Conservation (phyloP, 2,329 filamentous ascomycete genomes). For the Fusarium pseudonygamai region DNA sequence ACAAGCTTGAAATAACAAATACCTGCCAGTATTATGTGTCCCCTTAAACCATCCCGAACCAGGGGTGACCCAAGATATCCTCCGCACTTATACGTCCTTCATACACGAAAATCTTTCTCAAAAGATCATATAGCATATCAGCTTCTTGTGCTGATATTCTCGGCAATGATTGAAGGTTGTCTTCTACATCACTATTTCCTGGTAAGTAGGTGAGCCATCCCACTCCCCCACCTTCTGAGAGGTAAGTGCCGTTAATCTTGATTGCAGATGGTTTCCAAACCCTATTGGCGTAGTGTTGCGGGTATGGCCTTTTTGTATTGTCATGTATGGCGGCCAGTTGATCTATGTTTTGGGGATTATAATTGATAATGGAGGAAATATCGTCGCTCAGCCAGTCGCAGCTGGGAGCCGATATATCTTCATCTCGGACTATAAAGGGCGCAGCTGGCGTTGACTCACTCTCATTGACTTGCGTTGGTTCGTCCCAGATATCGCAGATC, state of each 20-base stretch:
- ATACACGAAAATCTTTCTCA: background rate
- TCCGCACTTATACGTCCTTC: background rate
- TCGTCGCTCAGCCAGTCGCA: background rate
- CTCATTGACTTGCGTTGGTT: background rate
- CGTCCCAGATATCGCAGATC: background rate
- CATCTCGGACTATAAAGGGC: background rate
- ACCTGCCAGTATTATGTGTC: background rate
- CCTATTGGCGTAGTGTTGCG: fast-evolving
- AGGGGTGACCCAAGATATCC: background rate
- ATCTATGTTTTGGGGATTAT: background rate
- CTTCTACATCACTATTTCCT: background rate
- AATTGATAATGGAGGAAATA: background rate
- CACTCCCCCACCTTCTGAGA: background rate
- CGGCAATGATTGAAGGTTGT: background rate
- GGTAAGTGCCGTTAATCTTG: background rate
- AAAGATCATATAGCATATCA: background rate
- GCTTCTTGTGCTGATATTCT: background rate
- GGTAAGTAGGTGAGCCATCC: background rate
- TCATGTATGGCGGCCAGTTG: background rate
- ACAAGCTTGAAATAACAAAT: background rate
- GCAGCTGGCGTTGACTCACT: background rate
- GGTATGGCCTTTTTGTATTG: background rate
- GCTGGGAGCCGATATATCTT: background rate
- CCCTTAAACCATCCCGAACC: background rate
- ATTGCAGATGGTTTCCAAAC: background rate